Conservation (phyloP, 768 basidiomycete species). For the Mycena indigotica region DNA sequence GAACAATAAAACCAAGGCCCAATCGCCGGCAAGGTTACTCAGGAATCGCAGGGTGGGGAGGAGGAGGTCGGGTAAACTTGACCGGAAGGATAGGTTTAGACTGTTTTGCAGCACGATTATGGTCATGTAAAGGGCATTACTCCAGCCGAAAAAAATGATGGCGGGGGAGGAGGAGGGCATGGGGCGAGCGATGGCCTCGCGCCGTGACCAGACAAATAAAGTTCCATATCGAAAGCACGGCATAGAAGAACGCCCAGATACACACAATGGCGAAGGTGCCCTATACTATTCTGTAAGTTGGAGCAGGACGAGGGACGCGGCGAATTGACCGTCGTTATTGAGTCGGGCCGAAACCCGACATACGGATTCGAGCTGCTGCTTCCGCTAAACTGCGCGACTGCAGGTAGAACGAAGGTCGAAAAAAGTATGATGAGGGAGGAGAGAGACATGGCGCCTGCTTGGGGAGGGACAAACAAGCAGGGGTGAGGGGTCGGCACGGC, state of each 20-base stretch:
- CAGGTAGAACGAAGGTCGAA: constrained; percentile 12
- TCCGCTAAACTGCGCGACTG: constrained; percentile 8
- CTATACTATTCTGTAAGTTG: constrained; percentile 4
- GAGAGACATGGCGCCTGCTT: constrained; percentile 5
- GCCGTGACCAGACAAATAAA: constrained; percentile 10
- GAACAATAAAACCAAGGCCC: constrained; percentile 15
- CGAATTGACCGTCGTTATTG: constrained; percentile 11
- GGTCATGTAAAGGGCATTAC: constrained; percentile 14
- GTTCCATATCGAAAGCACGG: constrained; percentile 7
- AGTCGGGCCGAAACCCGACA: constrained; percentile 16
- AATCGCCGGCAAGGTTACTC: constrained; percentile 7
- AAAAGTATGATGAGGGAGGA: constrained; percentile 5
- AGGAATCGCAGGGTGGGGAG: constrained; percentile 1
- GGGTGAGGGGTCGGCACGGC: not conserved
- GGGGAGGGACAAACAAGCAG: not conserved
- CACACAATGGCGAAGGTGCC: constrained; percentile 14
- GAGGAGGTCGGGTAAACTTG: constrained; percentile 3
- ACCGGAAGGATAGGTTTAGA: not conserved
- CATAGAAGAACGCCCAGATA: constrained; percentile 12
- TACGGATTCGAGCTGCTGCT: not conserved
- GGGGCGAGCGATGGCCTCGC: constrained; percentile 15
- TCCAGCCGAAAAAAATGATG: constrained; percentile 12
- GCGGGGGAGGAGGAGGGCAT: constrained; percentile 18
- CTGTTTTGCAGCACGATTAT: constrained; percentile 9
- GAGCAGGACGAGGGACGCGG: too few species aligned